A percentile compares a stretch with the other conserved stretches of the same genome.
Evolutionary conservation across 2,329 filamentous ascomycete genomes (phyloP).

Genomic region (Coniochaeta sp.): DNA sequence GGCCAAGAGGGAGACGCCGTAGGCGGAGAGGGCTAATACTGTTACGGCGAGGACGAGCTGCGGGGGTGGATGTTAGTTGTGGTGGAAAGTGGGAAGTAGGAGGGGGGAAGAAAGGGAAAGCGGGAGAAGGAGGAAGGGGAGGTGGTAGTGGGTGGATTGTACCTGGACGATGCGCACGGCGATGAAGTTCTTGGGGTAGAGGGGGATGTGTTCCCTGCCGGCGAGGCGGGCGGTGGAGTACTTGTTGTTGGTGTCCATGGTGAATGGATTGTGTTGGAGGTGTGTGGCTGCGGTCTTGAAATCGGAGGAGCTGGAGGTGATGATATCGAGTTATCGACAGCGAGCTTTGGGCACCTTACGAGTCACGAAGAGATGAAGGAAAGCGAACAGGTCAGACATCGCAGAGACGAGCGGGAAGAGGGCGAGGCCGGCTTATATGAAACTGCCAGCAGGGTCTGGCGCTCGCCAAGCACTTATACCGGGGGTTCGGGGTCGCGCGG

Average conservation of each 20-base stretch:
- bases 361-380: neutral
- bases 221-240: conserved; percentile 22
- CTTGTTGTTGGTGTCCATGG: conserved; percentile 9
- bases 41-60: conserved; percentile 38
- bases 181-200: conserved; percentile 36
- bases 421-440: neutral
- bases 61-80: no score
- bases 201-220: conserved; percentile 39
- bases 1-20: conserved; percentile 26
- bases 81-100: no score
- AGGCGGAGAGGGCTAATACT: conserved; percentile 39
- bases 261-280: neutral
- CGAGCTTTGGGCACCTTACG: neutral
- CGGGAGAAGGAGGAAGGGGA: no score
- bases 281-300: neutral
- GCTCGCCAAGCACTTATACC: no score
- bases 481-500: no score
- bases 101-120: no score
- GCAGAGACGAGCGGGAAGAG: neutral
- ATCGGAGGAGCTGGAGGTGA: no score
- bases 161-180: conserved; percentile 30
- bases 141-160: no score
- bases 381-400: neutral
- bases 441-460: neutral
- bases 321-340: no score